Evolutionary conservation across 495 filamentous ascomycete genomes (phyloP).

Genomic region (Choiromyces venosus): DNA sequence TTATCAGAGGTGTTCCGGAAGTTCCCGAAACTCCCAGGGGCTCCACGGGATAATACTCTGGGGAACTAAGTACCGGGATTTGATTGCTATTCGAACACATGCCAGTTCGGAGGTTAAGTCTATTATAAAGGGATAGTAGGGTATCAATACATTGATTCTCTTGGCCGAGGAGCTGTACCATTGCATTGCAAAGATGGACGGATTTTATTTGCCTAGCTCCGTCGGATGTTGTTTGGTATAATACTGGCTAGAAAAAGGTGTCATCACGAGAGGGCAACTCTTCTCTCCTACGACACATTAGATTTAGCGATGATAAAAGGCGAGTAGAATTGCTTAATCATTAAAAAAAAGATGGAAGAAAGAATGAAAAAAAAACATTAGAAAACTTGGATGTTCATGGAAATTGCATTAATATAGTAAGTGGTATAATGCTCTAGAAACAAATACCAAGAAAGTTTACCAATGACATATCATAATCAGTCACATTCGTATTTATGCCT

Average conservation of each 20-base stretch:
- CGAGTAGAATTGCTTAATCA: background rate
- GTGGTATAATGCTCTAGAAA: background rate
- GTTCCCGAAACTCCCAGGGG: background rate
- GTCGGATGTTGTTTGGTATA: background rate
- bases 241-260: background rate
- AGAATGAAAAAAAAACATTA: background rate
- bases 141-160: background rate
- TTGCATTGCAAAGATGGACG: background rate
- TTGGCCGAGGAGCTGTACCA: background rate
- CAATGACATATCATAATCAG: background rate
- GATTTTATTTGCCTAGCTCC: background rate
- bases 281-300: background rate
- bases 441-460: background rate
- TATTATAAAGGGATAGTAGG: background rate
- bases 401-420: background rate
- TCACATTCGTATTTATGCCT: background rate
- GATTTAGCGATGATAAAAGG: background rate
- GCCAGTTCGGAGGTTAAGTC: background rate
- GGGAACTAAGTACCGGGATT: background rate
- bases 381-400: background rate
- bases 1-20: background rate
- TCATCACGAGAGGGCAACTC: background rate
- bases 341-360: background rate
- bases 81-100: background rate
- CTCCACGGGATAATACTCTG: background rate